Percentiles rank a stretch among this genome's conserved stretches.
Evolutionary conservation across 805 yeast species (phyloP).

Genomic region (Priceomyces medius): DNA sequence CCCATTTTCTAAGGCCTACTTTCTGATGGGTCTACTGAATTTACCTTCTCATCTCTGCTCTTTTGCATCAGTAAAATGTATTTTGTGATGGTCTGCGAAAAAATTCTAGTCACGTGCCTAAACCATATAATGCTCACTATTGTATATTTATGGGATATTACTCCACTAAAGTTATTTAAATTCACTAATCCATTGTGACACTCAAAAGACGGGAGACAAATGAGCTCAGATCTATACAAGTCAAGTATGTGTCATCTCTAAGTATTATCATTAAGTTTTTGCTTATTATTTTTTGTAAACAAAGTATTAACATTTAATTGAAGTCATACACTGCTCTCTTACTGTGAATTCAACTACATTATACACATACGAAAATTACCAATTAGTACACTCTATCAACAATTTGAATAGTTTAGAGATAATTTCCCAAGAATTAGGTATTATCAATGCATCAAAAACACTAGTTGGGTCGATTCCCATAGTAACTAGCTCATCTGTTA

Average conservation of each 20-base stretch:
- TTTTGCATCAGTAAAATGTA: not conserved
- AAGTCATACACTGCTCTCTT: slow-evolving; percentile 48
- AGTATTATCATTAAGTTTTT: not conserved
- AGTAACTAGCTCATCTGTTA: slow-evolving; percentile 21
- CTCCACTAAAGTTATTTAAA: too few species aligned
- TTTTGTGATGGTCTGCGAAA: slow-evolving; percentile 2
- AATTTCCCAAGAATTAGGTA: slow-evolving; percentile 53
- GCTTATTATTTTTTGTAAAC: not conserved
- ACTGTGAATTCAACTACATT: slow-evolving; percentile 58
- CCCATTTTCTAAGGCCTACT: slow-evolving; percentile 52
- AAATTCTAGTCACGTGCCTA: not conserved
- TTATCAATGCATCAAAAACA: slow-evolving; percentile 48
- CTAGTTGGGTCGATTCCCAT: slow-evolving; percentile 39
- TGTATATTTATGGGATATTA: not conserved
- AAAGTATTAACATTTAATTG: slow-evolving; percentile 14
- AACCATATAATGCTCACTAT: not conserved
- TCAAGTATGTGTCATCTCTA: slow-evolving; percentile 2
- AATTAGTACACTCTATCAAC: slow-evolving; percentile 38
- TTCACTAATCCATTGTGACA: too few species aligned
- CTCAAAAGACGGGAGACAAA: too few species aligned
- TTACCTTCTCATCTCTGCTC: slow-evolving; percentile 1
- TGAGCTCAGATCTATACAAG: slow-evolving; percentile 5
- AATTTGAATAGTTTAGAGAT: slow-evolving; percentile 53
- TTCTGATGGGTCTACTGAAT: not conserved
- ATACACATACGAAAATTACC: slow-evolving; percentile 54